Conservation (phyloP, 2,329 filamentous ascomycete genomes). For the Cercospora brassicicola region DNA sequence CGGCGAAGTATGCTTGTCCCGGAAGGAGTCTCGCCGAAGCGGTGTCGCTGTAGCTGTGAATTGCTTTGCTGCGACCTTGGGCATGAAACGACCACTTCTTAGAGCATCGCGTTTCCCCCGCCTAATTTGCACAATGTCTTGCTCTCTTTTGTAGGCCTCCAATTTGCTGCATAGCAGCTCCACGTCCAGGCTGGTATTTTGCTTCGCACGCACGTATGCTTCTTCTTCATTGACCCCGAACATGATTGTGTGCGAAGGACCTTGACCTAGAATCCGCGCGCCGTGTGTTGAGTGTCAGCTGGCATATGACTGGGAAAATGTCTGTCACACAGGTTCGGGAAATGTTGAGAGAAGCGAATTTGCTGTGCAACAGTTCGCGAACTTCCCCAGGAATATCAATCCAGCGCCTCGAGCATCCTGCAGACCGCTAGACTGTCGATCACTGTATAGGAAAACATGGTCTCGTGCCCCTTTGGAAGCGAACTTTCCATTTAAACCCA, state of each 20-base stretch:
- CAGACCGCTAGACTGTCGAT: constrained; percentile 9
- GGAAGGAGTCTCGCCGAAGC: neutral
- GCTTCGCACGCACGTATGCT: neutral
- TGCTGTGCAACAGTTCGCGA: neutral
- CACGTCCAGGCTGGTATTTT: constrained; percentile 13
- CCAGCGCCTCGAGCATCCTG: neutral
- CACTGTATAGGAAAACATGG: constrained; percentile 3
- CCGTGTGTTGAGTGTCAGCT: neutral
- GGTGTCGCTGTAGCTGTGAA: constrained; percentile 23
- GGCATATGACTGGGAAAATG: neutral
- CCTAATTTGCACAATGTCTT: constrained; percentile 18
- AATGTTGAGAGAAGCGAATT: neutral
- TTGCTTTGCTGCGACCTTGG: constrained; percentile 22
- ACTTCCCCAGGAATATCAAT: neutral
- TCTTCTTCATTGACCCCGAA: neutral
- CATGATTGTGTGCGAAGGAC: neutral
- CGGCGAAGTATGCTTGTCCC: neutral
- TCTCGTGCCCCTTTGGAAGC: constrained; percentile 6
- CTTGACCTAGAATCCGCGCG: neutral
- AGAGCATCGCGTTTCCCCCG: constrained; percentile 20
- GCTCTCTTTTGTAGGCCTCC: constrained; percentile 23
- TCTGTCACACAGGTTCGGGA: neutral
- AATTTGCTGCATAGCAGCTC: constrained; percentile 27
- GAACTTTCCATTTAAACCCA: neutral
- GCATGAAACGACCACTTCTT: constrained; percentile 18